Conservation (phyloP, 306 rosid species). For the Urtica urens region DNA sequence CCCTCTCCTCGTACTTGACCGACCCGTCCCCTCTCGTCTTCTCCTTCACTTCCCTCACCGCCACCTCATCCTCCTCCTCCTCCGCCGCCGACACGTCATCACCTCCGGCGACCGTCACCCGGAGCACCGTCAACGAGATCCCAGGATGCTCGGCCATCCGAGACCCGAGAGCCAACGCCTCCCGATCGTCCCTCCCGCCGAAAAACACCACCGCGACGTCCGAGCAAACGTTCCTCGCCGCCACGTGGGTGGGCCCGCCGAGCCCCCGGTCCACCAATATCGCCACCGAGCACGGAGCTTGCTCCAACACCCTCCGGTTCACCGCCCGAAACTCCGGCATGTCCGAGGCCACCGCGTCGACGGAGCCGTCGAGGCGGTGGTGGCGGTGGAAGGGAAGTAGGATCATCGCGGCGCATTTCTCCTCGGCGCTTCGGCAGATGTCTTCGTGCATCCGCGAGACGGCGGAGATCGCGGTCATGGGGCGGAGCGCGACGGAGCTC, state of each 20-base stretch:
- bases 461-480: slow-evolving; percentile 58
- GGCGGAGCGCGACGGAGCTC: slow-evolving; percentile 48
- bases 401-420: slow-evolving; percentile 40
- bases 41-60: slow-evolving; percentile 21
- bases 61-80: slow-evolving; percentile 16
- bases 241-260: slow-evolving; percentile 47
- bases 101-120: slow-evolving; percentile 2
- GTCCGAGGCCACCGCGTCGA: slow-evolving; percentile 33
- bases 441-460: slow-evolving; percentile 40
- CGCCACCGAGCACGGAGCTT: slow-evolving; percentile 59
- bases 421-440: slow-evolving; percentile 37
- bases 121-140: slow-evolving; percentile 26
- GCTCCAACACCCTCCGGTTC: slow-evolving; percentile 36
- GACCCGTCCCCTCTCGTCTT: slow-evolving; percentile 13
- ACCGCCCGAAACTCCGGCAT: slow-evolving; percentile 38
- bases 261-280: slow-evolving; percentile 63
- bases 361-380: slow-evolving; percentile 41
- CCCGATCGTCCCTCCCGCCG: slow-evolving; percentile 51
- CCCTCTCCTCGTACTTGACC: slow-evolving; percentile 28
- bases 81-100: slow-evolving; percentile 10
- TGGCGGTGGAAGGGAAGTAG: slow-evolving; percentile 59
- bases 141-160: slow-evolving; percentile 73
- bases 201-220: slow-evolving; percentile 34
- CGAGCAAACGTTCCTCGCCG: slow-evolving; percentile 41
- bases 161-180: slow-evolving; percentile 52